Percentiles rank a stretch among this genome's conserved stretches.
Conservation (phyloP, 257 asterid species). For the Asclepias syriaca region DNA sequence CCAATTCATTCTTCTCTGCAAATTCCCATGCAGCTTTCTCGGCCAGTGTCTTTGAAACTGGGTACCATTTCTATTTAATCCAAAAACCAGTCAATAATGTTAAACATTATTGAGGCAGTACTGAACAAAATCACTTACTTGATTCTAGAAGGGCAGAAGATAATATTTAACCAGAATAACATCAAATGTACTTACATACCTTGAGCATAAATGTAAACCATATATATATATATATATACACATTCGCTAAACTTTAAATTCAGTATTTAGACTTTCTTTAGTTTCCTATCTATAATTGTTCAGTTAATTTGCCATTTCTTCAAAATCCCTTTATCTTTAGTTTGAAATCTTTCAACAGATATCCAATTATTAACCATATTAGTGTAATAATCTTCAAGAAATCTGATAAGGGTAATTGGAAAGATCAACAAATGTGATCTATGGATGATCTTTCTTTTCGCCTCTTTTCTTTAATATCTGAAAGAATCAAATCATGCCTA, state of each 20-base stretch:
- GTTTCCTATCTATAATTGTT: neutral
- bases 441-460: neutral
- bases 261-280: neutral
- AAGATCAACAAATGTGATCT: neutral
- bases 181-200: neutral
- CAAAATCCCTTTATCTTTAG: neutral
- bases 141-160: neutral
- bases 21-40: slow-evolving; percentile 86
- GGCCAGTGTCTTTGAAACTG: slow-evolving; percentile 80
- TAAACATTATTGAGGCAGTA: neutral
- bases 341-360: neutral
- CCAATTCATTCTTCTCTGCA: slow-evolving; percentile 52
- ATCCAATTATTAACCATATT: neutral
- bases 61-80: slow-evolving; percentile 73
- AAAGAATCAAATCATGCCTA: neutral
- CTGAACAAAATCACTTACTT: neutral
- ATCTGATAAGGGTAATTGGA: neutral
- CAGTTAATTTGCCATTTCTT: neutral
- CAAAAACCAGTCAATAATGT: neutral
- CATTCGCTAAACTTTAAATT: neutral
- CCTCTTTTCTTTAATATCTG: neutral
- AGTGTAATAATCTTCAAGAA: neutral
- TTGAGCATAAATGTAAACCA: neutral
- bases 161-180: neutral
- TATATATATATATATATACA: neutral